Evolutionary conservation across 371 early-diverging fungal species (phyloP).

Genomic region (Mucor plumbeus): DNA sequence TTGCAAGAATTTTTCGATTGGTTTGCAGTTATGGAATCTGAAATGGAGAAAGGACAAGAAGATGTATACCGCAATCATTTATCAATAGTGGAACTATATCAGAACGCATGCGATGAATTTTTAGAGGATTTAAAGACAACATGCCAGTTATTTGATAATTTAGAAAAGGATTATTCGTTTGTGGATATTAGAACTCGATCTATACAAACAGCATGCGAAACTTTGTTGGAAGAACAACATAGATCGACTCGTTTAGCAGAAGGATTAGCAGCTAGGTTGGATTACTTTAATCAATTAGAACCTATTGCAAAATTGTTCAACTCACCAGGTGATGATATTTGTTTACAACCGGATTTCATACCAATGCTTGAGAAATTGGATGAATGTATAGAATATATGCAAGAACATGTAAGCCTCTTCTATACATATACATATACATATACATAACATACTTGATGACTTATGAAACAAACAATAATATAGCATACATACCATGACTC

Average conservation of each 20-base stretch:
- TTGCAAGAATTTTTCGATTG: constrained; percentile 90
- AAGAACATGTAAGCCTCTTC: constrained; percentile 60
- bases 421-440: too few species aligned
- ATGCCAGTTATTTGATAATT: constrained; percentile 53
- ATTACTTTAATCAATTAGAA: constrained; percentile 84
- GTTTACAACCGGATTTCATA: constrained; percentile 75
- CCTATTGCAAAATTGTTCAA: constrained; percentile 78
- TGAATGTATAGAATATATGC: constrained; percentile 80
- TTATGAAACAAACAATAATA: too few species aligned
- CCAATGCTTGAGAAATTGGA: constrained; percentile 80
- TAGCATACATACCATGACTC: constrained; percentile 81
- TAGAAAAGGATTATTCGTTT: constrained; percentile 73
- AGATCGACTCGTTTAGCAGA: constrained; percentile 71
- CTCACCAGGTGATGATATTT: constrained; percentile 83
- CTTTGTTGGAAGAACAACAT: constrained; percentile 72
- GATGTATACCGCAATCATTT: constrained; percentile 76
- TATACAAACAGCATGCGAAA: constrained; percentile 80
- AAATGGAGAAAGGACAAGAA: constrained; percentile 85
- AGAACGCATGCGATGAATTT: constrained; percentile 62
- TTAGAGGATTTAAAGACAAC: constrained; percentile 61
- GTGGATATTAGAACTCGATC: constrained; percentile 77
- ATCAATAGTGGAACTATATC: constrained; percentile 53
- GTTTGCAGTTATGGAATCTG: constrained; percentile 80
- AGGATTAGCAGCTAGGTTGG: constrained; percentile 64
- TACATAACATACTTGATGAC: too few species aligned